Base-by-base conservation (phyloP, 164 flowering plant species). In the Annona squamosa region DNA sequence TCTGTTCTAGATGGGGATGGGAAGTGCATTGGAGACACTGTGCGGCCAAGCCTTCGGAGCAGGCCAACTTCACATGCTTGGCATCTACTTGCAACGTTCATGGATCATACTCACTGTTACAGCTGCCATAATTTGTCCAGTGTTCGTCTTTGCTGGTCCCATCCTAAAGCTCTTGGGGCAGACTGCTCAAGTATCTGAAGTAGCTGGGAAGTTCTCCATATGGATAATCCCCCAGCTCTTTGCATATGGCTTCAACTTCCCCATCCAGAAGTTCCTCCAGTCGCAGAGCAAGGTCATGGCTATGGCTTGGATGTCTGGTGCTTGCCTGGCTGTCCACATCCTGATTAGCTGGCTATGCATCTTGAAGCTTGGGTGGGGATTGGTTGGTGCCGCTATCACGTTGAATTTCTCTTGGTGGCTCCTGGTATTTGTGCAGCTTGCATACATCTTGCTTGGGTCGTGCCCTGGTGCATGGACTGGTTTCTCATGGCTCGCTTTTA, bases 21-120 rank as follows among this genome's bases (percentile, higher is more conserved):
- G 94, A 62, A 92, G 98, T 71, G 96, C 96, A 1, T 75, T 92
- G 52, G 98, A 91, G 77, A 92, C 98, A 6, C 80, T 89, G 13
- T 92, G 97, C 71, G 96, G 98, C 17, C 94, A 88, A 79, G 96
- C 98, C 5, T 85, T 37, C 46, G 98, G 96, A 12, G 98, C 96
- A 1, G 90, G 91, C 12, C 85, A 87, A 75, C 5, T 82, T 0
- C 89, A 87, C 43, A 88, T 91, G 94, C 79, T 91, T 0, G 97
- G 98, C 7, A 69, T 93, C n/a, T 93, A 93, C 78, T 82, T 91
- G 93, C 98, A 93, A 70, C 76, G 94, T 72, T 89, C 96, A 17
- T 90, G 92, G 96, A 80, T 92, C 18, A 89, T 90, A 13, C 86
- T 90, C 13, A 63, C 6, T 16, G 16, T 17, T 44, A 75, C 77